A percentile compares a stretch with the other conserved stretches of the same genome.
Conservation (phyloP, 2,329 filamentous ascomycete species). For the Bipolaris bicolor region DNA sequence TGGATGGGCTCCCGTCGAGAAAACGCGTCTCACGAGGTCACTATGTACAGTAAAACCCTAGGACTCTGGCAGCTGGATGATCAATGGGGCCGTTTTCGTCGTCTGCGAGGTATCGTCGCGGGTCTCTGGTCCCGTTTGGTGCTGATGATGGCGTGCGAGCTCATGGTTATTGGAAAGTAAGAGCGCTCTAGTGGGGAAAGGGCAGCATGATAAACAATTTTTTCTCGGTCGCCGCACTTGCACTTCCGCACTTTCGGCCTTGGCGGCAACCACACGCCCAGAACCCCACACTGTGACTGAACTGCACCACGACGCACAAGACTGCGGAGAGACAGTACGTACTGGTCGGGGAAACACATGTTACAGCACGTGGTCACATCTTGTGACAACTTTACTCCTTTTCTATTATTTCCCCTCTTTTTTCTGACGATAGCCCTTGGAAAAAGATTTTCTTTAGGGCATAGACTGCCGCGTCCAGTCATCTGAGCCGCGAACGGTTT, state of each 20-base stretch:
- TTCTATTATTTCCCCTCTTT: too few species aligned
- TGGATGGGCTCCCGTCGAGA: neutral
- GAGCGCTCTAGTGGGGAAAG: constrained; percentile 28
- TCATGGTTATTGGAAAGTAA: constrained; percentile 39
- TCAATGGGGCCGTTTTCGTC: constrained; percentile 12
- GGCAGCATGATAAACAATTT: constrained; percentile 29
- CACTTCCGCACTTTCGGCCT: constrained; percentile 14
- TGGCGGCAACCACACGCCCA: constrained; percentile 14
- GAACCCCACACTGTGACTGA: constrained; percentile 12
- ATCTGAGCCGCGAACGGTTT: neutral
- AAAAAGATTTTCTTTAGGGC: neutral
- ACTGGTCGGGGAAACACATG: neutral
- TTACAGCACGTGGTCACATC: neutral
- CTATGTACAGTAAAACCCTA: constrained; percentile 16
- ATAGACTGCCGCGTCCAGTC: neutral
- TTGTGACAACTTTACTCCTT: too few species aligned
- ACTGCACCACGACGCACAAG: neutral
- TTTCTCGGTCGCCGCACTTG: constrained; percentile 25
- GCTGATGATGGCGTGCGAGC: constrained; percentile 23
- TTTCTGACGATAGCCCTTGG: too few species aligned
- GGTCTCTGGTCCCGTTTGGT: constrained; percentile 20
- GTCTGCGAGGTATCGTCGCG: constrained; percentile 14
- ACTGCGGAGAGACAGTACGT: neutral
- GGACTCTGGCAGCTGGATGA: neutral
- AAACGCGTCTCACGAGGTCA: constrained; percentile 22